Conservation (phyloP, 352 stramenopile species). For the Phytophthora sansomeana region DNA sequence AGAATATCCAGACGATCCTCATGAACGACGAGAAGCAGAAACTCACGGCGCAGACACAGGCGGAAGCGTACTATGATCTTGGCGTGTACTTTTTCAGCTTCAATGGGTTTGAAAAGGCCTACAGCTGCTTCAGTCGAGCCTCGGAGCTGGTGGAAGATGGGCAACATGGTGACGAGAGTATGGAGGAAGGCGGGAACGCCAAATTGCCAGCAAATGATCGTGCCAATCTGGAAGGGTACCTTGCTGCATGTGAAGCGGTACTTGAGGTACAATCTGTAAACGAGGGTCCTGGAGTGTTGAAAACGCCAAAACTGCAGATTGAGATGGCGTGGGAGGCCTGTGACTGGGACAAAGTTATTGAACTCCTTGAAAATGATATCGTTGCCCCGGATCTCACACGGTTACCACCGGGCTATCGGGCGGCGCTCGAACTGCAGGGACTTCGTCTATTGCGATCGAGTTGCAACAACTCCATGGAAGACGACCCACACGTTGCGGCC, state of each 20-base stretch:
- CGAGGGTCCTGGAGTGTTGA: constrained; percentile 41
- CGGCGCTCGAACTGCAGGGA: constrained; percentile 56
- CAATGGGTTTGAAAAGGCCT: constrained; percentile 75
- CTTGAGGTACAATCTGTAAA: constrained; percentile 54
- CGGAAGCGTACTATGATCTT: constrained; percentile 75
- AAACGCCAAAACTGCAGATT: constrained; percentile 48
- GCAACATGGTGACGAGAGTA: constrained; percentile 26
- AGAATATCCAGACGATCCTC: constrained; percentile 65
- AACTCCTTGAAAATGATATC: constrained; percentile 56
- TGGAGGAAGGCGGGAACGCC: constrained; percentile 12
- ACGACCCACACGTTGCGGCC: constrained; percentile 33
- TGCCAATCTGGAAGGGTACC: constrained; percentile 68
- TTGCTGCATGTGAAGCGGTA: constrained; percentile 74
- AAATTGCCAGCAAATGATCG: constrained; percentile 37
- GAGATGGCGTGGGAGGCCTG: constrained; percentile 55
- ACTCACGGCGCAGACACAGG: constrained; percentile 50
- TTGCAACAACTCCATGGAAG: constrained; percentile 29
- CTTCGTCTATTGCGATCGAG: constrained; percentile 52
- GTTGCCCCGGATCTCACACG: constrained; percentile 45
- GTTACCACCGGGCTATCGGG: constrained; percentile 46
- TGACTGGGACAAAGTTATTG: constrained; percentile 61
- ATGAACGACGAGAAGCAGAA: constrained; percentile 55
- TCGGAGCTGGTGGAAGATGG: constrained; percentile 61
- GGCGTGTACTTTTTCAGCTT: constrained; percentile 85
- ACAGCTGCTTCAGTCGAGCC: constrained; percentile 76